These are phyloP conservation scores for Podila clonocystis DNA, from an alignment of 192 early-diverging fungal species.

Conservation along the genomic window DNA sequence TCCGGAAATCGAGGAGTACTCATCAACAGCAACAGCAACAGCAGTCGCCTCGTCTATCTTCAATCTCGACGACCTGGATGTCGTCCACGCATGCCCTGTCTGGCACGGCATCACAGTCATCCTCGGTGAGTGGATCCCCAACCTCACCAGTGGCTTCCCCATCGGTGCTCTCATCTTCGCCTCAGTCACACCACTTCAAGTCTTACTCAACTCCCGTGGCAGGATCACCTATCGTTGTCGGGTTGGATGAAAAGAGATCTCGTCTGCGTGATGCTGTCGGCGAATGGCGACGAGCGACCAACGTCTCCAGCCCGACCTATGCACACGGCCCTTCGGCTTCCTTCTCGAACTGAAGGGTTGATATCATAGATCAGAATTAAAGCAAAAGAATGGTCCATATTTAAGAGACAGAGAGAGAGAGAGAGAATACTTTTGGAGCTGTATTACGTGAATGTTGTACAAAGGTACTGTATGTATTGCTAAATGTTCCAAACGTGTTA, in stretches of 20 bases:
- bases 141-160: background rate
- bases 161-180: background rate
- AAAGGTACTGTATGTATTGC: no score
- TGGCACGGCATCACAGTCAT: background rate
- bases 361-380: background rate
- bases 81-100: background rate
- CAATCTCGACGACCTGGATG: background rate
- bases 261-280: slow-evolving; percentile 34
- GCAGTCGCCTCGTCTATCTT: background rate
- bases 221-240: background rate
- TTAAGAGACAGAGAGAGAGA: no score
- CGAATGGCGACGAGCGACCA: slow-evolving; percentile 35
- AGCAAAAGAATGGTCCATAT: no score
- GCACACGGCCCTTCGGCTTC: background rate
- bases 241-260: slow-evolving; percentile 38
- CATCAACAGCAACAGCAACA: background rate
- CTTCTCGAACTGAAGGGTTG: background rate
- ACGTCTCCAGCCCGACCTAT: background rate
- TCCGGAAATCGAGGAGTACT: slow-evolving; percentile 18
- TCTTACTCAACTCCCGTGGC: slow-evolving; percentile 1
- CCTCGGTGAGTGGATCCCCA: background rate
- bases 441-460: no score
- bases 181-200: background rate
- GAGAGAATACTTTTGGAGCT: no score
- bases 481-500: no score